A percentile compares a stretch with the other conserved stretches of the same genome.
phyloP scores from a whole-genome alignment of 75 land plant species.

The Picea glauca region DNA sequence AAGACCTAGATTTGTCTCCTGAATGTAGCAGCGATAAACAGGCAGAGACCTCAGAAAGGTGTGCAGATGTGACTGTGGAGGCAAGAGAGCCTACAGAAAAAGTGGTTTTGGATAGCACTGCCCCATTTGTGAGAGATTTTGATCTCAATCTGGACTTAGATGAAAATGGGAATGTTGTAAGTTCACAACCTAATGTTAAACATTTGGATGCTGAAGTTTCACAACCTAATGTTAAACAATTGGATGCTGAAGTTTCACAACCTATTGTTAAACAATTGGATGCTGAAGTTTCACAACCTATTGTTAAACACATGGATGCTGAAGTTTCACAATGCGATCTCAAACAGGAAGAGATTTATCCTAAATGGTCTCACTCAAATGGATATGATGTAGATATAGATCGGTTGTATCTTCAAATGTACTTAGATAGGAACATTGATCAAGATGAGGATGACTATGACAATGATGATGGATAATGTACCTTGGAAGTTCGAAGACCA shows the following conservation, averaged over 20 bases:
- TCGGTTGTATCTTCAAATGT: slow-evolving; percentile 35
- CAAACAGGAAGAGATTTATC: slow-evolving; percentile 39
- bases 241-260: background rate
- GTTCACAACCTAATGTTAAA: slow-evolving; percentile 7
- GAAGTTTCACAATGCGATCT: background rate
- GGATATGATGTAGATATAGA: slow-evolving; percentile 40
- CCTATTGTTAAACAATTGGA: slow-evolving; percentile 18
- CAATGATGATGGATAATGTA: slow-evolving; percentile 47
- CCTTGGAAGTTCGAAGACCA: background rate
- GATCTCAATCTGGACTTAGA: slow-evolving; percentile 84
- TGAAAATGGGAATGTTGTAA: slow-evolving; percentile 57
- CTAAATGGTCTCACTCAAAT: slow-evolving; percentile 34
- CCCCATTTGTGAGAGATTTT: slow-evolving; percentile 38
- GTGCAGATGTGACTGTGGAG: slow-evolving; percentile 10
- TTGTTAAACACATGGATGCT: slow-evolving; percentile 12
- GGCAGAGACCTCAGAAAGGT: slow-evolving; percentile 7
- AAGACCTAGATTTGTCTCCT: slow-evolving; percentile 45
- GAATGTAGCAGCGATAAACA: slow-evolving; percentile 24
- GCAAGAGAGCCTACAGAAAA: slow-evolving; percentile 17
- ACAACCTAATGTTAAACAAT: slow-evolving; percentile 6
- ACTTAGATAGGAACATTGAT: slow-evolving; percentile 19
- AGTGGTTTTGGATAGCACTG: slow-evolving; percentile 11
- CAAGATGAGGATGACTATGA: slow-evolving; percentile 82
- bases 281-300: slow-evolving; percentile 18
- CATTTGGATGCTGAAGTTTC: slow-evolving; percentile 4